Conservation (phyloP, 371 early-diverging fungal genomes). For the Polyrhizophydium stewartii region DNA sequence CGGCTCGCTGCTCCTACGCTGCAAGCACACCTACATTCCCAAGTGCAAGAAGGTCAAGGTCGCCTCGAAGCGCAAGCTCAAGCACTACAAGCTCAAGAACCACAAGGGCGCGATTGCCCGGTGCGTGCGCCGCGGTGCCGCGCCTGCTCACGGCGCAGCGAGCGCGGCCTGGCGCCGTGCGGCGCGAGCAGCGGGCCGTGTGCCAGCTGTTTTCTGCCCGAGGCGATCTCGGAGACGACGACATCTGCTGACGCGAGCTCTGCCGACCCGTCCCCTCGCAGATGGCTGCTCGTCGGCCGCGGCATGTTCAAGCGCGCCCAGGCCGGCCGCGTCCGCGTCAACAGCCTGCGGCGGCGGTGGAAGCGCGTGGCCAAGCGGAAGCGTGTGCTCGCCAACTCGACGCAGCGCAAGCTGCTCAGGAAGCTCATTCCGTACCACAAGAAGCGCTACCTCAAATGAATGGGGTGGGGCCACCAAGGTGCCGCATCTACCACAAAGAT, state of each 20-base stretch:
- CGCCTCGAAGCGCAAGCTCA: conserved; percentile 35
- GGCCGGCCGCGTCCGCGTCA: conserved; percentile 35
- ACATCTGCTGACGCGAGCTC: background rate
- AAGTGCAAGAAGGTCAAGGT: conserved; percentile 17
- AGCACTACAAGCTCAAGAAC: conserved; percentile 45
- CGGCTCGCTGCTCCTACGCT: background rate
- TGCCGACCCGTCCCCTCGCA: conserved; percentile 4
- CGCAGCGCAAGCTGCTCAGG: conserved; percentile 30
- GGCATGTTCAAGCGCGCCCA: conserved; percentile 39
- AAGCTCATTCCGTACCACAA: conserved; percentile 42
- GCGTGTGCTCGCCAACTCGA: conserved; percentile 27
- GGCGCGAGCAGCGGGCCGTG: too few relatives aligned
- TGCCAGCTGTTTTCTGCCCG: background rate
- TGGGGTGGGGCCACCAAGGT: too few relatives aligned
- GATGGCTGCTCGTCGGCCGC: conserved; percentile 38
- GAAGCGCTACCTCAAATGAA: conserved; percentile 39
- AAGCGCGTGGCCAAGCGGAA: conserved; percentile 29
- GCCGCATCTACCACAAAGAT: too few relatives aligned
- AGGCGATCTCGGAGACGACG: background rate
- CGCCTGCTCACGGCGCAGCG: background rate
- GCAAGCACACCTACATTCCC: background rate
- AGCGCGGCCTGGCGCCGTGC: too few relatives aligned
- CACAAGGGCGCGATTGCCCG: conserved; percentile 37
- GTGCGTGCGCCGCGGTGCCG: conserved; percentile 7
- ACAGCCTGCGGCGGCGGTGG: conserved; percentile 35